These are phyloP conservation scores for Crucibulum cyathiforme DNA, from an alignment of 1,284 basidiomycete species.

Conservation along the genomic window DNA sequence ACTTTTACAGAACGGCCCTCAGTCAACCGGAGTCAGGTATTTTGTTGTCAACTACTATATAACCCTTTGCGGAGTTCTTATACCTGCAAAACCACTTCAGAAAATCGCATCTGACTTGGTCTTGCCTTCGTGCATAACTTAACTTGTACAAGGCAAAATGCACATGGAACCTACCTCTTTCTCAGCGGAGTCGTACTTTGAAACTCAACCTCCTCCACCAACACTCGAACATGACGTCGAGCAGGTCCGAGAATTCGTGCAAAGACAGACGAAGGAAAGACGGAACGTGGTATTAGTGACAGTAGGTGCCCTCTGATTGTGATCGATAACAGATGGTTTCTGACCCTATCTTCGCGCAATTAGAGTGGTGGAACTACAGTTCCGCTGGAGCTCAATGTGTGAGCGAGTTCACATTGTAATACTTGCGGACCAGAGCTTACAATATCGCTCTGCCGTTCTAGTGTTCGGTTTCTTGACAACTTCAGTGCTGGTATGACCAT, in stretches of 20 bases:
- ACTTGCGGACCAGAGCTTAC: conserved; percentile 21
- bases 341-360: conserved; percentile 8
- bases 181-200: conserved; percentile 88
- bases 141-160: conserved; percentile 16
- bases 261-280: conserved; percentile 64
- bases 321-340: conserved; percentile 1
- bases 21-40: too few relatives aligned
- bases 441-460: conserved; percentile 42
- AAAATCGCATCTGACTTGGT: neutral
- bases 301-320: conserved; percentile 55
- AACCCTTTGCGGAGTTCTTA: too few relatives aligned
- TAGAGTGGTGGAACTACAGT: conserved; percentile 97
- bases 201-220: conserved; percentile 78
- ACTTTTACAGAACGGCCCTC: too few relatives aligned
- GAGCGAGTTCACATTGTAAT: conserved; percentile 47
- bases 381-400: conserved; percentile 96
- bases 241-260: conserved; percentile 74
- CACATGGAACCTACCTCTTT: conserved; percentile 52
- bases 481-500: conserved; percentile 87
- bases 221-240: conserved; percentile 71
- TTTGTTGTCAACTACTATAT: too few relatives aligned
- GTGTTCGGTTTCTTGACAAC: conserved; percentile 98
- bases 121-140: neutral
- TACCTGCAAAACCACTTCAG: conserved; percentile 2
- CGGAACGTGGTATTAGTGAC: conserved; percentile 92